Conservation (phyloP, 192 early-diverging fungal genomes). For the Haplosporangium gracile region DNA sequence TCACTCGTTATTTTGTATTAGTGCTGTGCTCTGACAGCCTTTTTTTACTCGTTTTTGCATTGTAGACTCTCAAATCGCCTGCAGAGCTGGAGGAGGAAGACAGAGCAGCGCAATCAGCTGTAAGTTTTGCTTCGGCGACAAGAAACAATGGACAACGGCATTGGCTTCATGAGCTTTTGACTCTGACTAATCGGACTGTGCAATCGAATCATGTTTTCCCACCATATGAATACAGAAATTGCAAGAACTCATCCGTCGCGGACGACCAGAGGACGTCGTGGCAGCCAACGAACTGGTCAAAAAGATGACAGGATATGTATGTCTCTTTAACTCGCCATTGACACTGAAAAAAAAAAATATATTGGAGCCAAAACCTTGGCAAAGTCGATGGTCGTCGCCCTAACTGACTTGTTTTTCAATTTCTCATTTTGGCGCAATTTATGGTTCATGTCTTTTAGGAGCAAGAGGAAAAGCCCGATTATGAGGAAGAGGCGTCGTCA, state of each 20-base stretch:
- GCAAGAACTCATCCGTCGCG: constrained; percentile 95
- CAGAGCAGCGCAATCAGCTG: constrained; percentile 81
- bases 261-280: constrained; percentile 90
- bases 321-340: neutral
- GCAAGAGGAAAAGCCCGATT: constrained; percentile 78
- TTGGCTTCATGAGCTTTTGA: neutral
- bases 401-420: neutral
- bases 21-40: neutral
- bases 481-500: constrained; percentile 83
- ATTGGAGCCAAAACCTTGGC: neutral
- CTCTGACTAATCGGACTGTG: neutral
- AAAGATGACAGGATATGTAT: constrained; percentile 92
- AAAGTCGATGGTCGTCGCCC: neutral
- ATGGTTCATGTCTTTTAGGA: constrained; percentile 27
- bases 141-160: neutral
- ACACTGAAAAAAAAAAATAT: neutral
- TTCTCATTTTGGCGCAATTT: neutral
- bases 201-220: neutral
- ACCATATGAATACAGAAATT: constrained; percentile 71
- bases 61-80: constrained; percentile 83
- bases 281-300: constrained; percentile 99
- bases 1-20: neutral
- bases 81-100: constrained; percentile 97
- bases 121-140: constrained; percentile 1
- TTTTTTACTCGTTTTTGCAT: neutral